Evolutionary conservation across 371 early-diverging fungal species (phyloP).

Genomic region (Mucor mucedo): DNA sequence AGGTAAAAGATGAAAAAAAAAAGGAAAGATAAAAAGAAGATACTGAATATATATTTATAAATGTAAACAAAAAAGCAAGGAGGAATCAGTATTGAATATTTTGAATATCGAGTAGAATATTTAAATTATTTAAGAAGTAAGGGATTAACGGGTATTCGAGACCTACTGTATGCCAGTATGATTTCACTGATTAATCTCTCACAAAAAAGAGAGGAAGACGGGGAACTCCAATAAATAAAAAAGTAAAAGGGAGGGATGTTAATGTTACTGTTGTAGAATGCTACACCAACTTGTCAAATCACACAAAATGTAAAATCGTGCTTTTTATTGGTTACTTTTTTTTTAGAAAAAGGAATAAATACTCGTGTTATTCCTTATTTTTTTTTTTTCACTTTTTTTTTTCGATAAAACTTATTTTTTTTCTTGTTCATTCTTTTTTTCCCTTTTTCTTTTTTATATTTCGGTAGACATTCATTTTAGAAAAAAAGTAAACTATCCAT

Average conservation of each 20-base stretch:
- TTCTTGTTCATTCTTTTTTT: neutral
- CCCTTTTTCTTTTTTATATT: slow-evolving; percentile 9
- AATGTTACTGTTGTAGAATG: slow-evolving; percentile 11
- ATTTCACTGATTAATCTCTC: slow-evolving; percentile 35
- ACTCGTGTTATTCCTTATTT: slow-evolving; percentile 21
- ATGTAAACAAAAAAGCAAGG: slow-evolving; percentile 29
- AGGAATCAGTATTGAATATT: slow-evolving; percentile 45
- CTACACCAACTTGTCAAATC: slow-evolving; percentile 18
- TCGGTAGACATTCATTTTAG: slow-evolving; percentile 20
- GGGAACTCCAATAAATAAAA: neutral
- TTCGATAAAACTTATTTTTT: neutral
- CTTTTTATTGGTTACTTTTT: slow-evolving; percentile 9
- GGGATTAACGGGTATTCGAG: slow-evolving; percentile 55
- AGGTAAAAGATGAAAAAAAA: slow-evolving; percentile 36
- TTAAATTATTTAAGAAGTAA: slow-evolving; percentile 46
- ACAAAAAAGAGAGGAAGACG: neutral
- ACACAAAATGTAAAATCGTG: slow-evolving; percentile 7
- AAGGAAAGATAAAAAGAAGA: neutral
- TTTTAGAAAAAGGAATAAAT: slow-evolving; percentile 22
- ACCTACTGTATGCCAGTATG: slow-evolving; percentile 55
- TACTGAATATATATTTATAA: neutral
- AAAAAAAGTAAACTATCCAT: neutral
- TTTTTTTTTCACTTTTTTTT: slow-evolving; percentile 7
- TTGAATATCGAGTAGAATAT: slow-evolving; percentile 55
- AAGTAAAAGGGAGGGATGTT: neutral